A percentile compares a stretch with the other conserved stretches of the same genome.
These are phyloP conservation scores for Lunularia cruciata DNA, from an alignment of 225 moss, liverwort and hornwort species.

Conservation along the genomic window DNA sequence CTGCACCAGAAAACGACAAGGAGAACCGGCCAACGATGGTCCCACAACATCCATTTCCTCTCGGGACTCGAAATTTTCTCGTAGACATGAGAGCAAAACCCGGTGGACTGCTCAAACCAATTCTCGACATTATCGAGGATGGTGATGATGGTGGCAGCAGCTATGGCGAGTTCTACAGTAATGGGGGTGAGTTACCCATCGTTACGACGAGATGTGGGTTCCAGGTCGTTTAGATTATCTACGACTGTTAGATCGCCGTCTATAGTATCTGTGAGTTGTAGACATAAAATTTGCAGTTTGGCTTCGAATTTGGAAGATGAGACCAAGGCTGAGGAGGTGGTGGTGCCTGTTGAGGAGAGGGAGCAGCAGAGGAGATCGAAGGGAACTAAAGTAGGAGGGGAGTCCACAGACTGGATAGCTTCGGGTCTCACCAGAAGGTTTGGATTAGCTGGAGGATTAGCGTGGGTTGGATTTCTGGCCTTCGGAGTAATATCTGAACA, in stretches of 20 bases:
- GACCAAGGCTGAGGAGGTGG: background rate
- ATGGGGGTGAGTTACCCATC: no score
- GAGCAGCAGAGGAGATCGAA: background rate
- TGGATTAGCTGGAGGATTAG: slow-evolving; percentile 87
- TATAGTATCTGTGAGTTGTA: no score
- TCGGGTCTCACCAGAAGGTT: slow-evolving; percentile 83
- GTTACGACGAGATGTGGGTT: no score
- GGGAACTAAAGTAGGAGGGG: slow-evolving; percentile 40
- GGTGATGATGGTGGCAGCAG: slow-evolving; percentile 9
- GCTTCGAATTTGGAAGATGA: slow-evolving; percentile 2
- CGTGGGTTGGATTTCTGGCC: slow-evolving; percentile 91
- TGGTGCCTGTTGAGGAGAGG: background rate
- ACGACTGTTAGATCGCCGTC: no score
- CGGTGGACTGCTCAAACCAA: no score
- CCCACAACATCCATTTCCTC: no score
- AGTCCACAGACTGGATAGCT: slow-evolving; percentile 86
- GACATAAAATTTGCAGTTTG: background rate
- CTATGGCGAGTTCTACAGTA: slow-evolving; percentile 5
- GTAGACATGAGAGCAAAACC: no score
- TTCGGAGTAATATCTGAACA: slow-evolving; percentile 96
- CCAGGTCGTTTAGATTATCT: background rate
- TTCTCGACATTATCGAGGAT: no score
- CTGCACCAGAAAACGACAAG: no score
- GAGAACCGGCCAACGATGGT: no score
- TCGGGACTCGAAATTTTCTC: no score